Percentiles rank a stretch among this genome's conserved stretches.
Conservation (phyloP, 345 rosid species). For the Erodium maritimum region DNA sequence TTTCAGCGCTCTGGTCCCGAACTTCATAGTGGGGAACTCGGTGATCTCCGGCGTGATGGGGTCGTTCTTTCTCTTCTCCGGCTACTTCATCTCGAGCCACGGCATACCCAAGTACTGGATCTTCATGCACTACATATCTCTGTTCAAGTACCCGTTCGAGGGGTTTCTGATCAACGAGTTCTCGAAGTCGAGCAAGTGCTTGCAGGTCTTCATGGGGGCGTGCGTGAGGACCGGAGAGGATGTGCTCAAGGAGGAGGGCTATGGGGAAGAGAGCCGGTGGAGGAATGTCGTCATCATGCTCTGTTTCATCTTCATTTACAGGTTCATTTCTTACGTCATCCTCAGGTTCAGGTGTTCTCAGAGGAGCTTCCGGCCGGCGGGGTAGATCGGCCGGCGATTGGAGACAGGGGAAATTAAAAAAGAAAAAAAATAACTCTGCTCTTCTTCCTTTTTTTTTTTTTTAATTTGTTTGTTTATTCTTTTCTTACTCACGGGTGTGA, state of each 20-base stretch:
- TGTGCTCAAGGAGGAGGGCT: constrained; percentile 67
- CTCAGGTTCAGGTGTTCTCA: constrained; percentile 67
- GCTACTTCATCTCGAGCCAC: constrained; percentile 74
- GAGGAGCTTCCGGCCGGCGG: constrained; percentile 20
- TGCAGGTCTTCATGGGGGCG: constrained; percentile 49
- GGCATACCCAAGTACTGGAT: constrained; percentile 84
- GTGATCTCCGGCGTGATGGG: constrained; percentile 95
- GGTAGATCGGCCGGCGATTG: constrained; percentile 11
- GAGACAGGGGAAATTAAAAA: constrained; percentile 15
- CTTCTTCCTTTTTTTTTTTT: too few species aligned
- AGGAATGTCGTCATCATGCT: constrained; percentile 66
- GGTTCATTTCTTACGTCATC: constrained; percentile 66
- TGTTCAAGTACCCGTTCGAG: constrained; percentile 97
- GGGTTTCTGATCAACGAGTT: constrained; percentile 86
- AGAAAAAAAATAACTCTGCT: neutral
- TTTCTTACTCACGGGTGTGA: constrained; percentile 18
- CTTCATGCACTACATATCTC: constrained; percentile 84
- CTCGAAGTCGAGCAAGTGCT: constrained; percentile 64
- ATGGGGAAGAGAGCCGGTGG: constrained; percentile 62
- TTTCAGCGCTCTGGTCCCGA: constrained; percentile 82
- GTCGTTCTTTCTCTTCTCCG: constrained; percentile 85
- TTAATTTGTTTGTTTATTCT: neutral
- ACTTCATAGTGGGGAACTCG: constrained; percentile 83
- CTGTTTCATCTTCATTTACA: constrained; percentile 58
- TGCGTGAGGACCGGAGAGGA: constrained; percentile 60